Percentiles rank a stretch among this genome's conserved stretches.
Evolutionary conservation across 371 early-diverging fungal species (phyloP).

Genomic region (Chytridium lagenaria): DNA sequence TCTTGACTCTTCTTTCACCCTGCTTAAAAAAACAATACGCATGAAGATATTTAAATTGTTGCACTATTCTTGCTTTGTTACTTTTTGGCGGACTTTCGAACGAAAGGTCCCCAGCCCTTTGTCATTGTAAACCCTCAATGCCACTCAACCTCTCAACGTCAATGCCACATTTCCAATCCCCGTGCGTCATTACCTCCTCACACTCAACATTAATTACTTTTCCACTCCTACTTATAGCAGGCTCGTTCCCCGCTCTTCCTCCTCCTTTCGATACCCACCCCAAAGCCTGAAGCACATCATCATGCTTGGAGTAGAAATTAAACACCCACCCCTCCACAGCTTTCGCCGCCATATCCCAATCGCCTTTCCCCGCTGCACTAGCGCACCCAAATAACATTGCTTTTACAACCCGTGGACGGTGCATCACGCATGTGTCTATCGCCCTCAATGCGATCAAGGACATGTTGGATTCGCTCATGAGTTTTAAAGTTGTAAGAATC

Average conservation of each 20-base stretch:
- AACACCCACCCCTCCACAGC: slow-evolving; percentile 11
- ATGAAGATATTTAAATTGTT: too few species aligned
- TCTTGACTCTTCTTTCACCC: too few species aligned
- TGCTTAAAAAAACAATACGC: too few species aligned
- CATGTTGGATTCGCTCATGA: slow-evolving; percentile 5
- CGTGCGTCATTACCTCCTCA: slow-evolving; percentile 29
- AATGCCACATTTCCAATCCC: slow-evolving; percentile 30
- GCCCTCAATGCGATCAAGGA: background rate
- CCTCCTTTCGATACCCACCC: slow-evolving; percentile 5
- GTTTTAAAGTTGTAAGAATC: slow-evolving; percentile 17
- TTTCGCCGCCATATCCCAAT: slow-evolving; percentile 17
- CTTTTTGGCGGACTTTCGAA: too few species aligned
- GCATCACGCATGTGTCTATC: background rate
- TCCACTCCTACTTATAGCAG: background rate
- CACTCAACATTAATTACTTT: slow-evolving; percentile 30
- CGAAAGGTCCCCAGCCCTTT: too few species aligned
- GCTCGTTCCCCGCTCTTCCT: slow-evolving; percentile 17
- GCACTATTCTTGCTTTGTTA: too few species aligned
- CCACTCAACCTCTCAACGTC: slow-evolving; percentile 11
- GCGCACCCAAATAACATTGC: slow-evolving; percentile 24
- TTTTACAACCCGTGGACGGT: slow-evolving; percentile 11
- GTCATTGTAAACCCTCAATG: too few species aligned
- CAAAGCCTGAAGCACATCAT: slow-evolving; percentile 27
- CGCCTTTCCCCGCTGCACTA: background rate
- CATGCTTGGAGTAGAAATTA: slow-evolving; percentile 22